Base-by-base conservation (phyloP, 1,284 basidiomycete species). In the Ganoderma lingzhi region DNA sequence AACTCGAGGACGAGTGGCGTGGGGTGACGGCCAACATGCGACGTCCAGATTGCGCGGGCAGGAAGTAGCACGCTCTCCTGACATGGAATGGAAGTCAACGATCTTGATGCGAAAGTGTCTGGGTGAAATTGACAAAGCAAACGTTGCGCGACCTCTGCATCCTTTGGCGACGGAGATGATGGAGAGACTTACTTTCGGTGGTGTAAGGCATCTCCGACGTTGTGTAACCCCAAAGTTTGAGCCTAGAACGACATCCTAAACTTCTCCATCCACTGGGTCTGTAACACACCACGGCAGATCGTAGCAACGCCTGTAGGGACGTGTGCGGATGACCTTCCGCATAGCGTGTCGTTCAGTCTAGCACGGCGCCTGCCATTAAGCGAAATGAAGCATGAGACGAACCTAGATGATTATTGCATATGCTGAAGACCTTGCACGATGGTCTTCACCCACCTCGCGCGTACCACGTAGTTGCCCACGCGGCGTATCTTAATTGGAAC, bases 131-230 rank as follows among this genome's bases (percentile, higher is more conserved):
- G 17, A 59, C 19, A 12, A 59, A 23, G 41, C 48, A 14, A 53
- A 23, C 48, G 23, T 14, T 53, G n/a, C 59, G 28, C 14, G 55
- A 44, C 60, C 32, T 64, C 51, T 64, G 65, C 42, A 39, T 45
- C 51, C 37, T 64, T 70, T 72, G 59, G 53, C 19, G 59, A 48
- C 69, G 71, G 71, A 68, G 63, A 70, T 68, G 69, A 66, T 56
- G 60, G 14, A 42, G 65, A 53, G 51, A 65, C 30, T 51, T 64
- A 30, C 62, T 64, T 53, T 17, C 53, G n/a, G 45, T 64, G 30
- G 30, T 32, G n/a, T 14, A 5, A 14, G 14, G 39, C 35, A 71
- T 64, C 37, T 64, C 59, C 61, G 66, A 58, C 28, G 28, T 23
- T 19, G 37, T 42, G 8, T 28, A 5, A 28, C 17, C 17, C 37